A percentile compares a stretch with the other conserved stretches of the same genome.
phyloP scores from a whole-genome alignment of 2,329 filamentous ascomycete species.

The Ceratocystis harringtonii region DNA sequence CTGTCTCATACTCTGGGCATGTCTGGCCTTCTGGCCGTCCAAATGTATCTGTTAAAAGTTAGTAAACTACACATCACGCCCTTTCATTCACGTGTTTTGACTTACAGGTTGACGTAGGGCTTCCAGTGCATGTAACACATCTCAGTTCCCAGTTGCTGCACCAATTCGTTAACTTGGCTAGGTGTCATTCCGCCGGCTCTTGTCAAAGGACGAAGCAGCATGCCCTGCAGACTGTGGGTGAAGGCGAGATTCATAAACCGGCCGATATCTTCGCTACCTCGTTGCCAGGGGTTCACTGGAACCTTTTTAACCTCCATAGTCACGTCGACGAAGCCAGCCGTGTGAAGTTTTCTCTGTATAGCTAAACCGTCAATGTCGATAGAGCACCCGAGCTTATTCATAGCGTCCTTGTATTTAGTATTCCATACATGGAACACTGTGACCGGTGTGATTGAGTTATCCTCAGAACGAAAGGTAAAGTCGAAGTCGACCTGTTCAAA shows the following conservation, averaged over 20 bases:
- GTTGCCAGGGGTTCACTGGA: conserved; percentile 59
- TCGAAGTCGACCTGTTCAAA: conserved; percentile 88
- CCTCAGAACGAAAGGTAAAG: conserved; percentile 57
- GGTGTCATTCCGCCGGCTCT: conserved; percentile 32
- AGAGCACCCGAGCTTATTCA: conserved; percentile 47
- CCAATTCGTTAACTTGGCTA: conserved; percentile 47
- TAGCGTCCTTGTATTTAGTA: conserved; percentile 50
- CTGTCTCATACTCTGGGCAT: not conserved
- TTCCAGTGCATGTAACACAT: conserved; percentile 53
- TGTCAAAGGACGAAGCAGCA: conserved; percentile 60
- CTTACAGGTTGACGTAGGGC: conserved; percentile 65
- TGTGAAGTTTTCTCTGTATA: conserved; percentile 36
- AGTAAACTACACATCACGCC: conserved; percentile 14
- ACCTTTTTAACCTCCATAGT: conserved; percentile 52
- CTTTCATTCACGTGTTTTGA: conserved; percentile 20
- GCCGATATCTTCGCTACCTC: conserved; percentile 51
- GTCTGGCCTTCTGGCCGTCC: conserved; percentile 23
- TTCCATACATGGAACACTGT: conserved; percentile 56
- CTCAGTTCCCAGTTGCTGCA: conserved; percentile 49
- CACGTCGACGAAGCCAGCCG: conserved; percentile 67
- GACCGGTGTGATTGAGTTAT: conserved; percentile 41
- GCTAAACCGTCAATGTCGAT: conserved; percentile 38
- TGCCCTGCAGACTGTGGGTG: conserved; percentile 54
- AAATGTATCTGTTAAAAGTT: conserved; percentile 22
- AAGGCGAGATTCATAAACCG: conserved; percentile 74